phyloP scores from a whole-genome alignment of 2,329 filamentous ascomycete genomes.

The Akanthomyces lecanii region DNA sequence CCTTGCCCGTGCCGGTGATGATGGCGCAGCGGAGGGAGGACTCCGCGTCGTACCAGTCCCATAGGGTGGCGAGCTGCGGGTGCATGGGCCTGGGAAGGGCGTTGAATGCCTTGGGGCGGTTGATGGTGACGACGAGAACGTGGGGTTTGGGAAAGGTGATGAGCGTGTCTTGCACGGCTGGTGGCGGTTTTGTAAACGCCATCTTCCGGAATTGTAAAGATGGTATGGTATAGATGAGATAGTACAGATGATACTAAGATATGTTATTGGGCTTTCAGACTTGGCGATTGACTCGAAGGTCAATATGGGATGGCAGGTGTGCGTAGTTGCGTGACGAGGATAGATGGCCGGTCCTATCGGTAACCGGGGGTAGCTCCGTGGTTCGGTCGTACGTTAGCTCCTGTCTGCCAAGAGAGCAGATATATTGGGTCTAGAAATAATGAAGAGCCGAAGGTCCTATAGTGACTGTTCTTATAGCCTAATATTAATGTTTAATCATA shows the following conservation, averaged over 20 bases:
- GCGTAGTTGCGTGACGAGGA: background rate
- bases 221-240: background rate
- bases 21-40: conserved; percentile 58
- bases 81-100: conserved; percentile 49
- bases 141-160: conserved; percentile 50
- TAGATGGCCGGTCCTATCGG: background rate
- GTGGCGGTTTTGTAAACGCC: conserved; percentile 26
- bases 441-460: too few species aligned
- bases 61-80: conserved; percentile 45
- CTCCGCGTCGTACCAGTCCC: conserved; percentile 60
- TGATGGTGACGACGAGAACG: conserved; percentile 56
- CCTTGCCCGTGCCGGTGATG: conserved; percentile 58
- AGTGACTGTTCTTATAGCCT: too few species aligned
- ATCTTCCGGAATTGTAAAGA: background rate
- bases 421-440: too few species aligned
- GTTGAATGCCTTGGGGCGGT: conserved; percentile 56
- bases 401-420: background rate
- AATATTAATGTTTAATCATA: too few species aligned
- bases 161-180: conserved; percentile 36
- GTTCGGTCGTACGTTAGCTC: background rate
- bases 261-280: background rate
- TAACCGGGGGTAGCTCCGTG: conserved; percentile 2
- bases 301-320: background rate
- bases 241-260: background rate
- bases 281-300: background rate